These are phyloP conservation scores for Naganishia sp. DNA, from an alignment of 1,284 basidiomycete species.

Conservation along the genomic window DNA sequence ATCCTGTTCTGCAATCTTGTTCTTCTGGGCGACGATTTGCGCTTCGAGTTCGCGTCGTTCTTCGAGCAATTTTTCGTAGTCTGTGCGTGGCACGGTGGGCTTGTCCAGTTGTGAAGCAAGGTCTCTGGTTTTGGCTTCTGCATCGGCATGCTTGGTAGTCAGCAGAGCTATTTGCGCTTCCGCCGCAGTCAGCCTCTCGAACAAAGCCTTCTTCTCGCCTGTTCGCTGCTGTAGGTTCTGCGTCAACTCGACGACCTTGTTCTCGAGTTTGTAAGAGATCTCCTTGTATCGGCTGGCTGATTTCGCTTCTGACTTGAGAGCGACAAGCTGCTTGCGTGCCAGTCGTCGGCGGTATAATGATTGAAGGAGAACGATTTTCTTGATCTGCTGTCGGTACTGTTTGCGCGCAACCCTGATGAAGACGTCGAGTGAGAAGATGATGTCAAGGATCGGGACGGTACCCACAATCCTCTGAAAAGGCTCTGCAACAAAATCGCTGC, in stretches of 20 bases:
- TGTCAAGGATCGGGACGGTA: conserved; percentile 36
- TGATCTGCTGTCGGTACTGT: conserved; percentile 66
- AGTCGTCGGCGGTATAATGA: conserved; percentile 87
- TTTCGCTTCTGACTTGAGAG: conserved; percentile 84
- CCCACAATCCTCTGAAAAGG: conserved; percentile 83
- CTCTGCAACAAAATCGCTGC: conserved; percentile 79
- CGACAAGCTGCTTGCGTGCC: conserved; percentile 81
- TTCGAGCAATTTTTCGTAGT: conserved; percentile 73
- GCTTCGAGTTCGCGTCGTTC: conserved; percentile 81
- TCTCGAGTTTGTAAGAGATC: conserved; percentile 96
- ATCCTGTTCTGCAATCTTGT: conserved; percentile 75
- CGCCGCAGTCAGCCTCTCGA: conserved; percentile 70
- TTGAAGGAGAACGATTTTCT: conserved; percentile 80
- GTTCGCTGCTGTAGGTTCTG: conserved; percentile 91
- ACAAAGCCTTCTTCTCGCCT: conserved; percentile 86
- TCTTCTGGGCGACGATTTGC: conserved; percentile 73
- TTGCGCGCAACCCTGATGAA: conserved; percentile 65
- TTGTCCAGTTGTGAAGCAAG: conserved; percentile 70
- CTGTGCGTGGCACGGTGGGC: conserved; percentile 71
- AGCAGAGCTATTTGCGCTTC: conserved; percentile 84
- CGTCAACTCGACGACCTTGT: conserved; percentile 98
- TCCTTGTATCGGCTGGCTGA: conserved; percentile 99
- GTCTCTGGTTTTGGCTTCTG: conserved; percentile 73
- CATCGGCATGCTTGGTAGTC: conserved; percentile 84
- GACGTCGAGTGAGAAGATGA: background rate